A percentile compares a stretch with the other conserved stretches of the same genome.
Conservation (phyloP, 2,329 filamentous ascomycete species). For the Penicillium sp. region DNA sequence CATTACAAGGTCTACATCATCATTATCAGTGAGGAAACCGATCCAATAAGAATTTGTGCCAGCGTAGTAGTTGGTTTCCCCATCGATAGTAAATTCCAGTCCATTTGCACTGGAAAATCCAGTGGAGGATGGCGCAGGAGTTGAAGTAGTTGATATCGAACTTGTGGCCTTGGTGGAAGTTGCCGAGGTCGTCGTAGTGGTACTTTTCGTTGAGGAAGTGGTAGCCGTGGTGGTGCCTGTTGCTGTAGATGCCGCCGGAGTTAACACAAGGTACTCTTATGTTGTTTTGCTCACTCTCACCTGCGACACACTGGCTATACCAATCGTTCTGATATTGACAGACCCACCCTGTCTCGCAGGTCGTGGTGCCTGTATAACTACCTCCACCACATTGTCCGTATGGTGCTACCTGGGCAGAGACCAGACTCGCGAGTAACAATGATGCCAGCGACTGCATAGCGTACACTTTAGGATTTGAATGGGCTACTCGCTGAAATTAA, state of each 20-base stretch:
- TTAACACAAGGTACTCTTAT: background rate
- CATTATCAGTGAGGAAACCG: conserved; percentile 49
- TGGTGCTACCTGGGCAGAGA: conserved; percentile 18
- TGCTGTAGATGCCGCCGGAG: background rate
- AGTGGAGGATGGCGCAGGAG: conserved; percentile 9
- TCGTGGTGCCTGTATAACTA: conserved; percentile 14
- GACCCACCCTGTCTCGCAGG: conserved; percentile 12
- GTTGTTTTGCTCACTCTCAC: conserved; percentile 3
- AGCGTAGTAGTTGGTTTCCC: conserved; percentile 45
- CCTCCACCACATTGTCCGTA: conserved; percentile 22
- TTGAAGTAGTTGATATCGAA: background rate
- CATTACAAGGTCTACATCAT: conserved; percentile 49
- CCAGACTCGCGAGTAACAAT: conserved; percentile 19
- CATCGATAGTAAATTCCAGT: conserved; percentile 41
- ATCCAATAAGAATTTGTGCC: conserved; percentile 57
- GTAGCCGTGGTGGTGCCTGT: background rate
- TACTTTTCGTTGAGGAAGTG: background rate
- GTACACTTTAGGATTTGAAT: background rate
- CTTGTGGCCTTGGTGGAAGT: background rate
- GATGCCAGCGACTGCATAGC: conserved; percentile 20
- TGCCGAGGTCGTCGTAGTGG: background rate
- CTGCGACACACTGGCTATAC: conserved; percentile 22
- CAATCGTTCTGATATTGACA: conserved; percentile 21
- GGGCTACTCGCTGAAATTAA: background rate
- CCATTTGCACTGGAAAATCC: conserved; percentile 25